These are phyloP conservation scores for Nemophila menziesii DNA, from an alignment of 257 asterid genomes.

Conservation along the genomic window DNA sequence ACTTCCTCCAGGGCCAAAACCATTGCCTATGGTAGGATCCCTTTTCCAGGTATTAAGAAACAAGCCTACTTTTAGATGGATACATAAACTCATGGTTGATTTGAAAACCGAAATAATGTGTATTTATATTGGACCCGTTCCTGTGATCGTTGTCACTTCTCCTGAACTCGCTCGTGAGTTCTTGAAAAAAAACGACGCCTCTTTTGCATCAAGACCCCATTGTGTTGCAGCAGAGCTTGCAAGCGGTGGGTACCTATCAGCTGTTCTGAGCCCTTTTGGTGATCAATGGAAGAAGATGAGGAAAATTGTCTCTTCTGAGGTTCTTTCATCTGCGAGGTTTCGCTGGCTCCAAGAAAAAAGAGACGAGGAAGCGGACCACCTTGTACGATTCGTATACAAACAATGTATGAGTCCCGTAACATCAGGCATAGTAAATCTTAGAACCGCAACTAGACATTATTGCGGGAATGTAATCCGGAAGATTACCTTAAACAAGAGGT, in stretches of 20 bases:
- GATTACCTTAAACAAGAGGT: conserved; percentile 2
- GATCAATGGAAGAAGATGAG: conserved; percentile 6
- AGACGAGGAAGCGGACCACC: conserved; percentile 10
- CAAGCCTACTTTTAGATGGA: not conserved
- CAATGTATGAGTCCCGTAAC: not conserved
- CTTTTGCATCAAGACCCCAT: not conserved
- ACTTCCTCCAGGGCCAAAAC: not conserved
- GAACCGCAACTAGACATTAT: conserved; percentile 1
- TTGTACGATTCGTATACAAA: conserved; percentile 1
- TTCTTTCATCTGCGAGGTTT: conserved; percentile 2
- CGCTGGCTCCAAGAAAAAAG: conserved; percentile 6
- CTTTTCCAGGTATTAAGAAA: not conserved
- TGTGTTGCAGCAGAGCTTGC: not conserved
- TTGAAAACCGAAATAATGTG: not conserved
- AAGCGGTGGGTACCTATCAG: not conserved
- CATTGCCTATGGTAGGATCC: not conserved
- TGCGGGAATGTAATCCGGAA: conserved; percentile 4
- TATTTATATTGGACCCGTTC: not conserved
- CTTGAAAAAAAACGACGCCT: not conserved
- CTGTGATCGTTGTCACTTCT: not conserved
- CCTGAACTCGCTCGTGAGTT: not conserved
- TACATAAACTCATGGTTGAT: not conserved
- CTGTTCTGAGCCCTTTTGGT: not conserved
- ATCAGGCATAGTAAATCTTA: not conserved
- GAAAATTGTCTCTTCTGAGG: conserved; percentile 5